phyloP scores from a whole-genome alignment of 2,329 filamentous ascomycete genomes.

The Didymella glomerata region DNA sequence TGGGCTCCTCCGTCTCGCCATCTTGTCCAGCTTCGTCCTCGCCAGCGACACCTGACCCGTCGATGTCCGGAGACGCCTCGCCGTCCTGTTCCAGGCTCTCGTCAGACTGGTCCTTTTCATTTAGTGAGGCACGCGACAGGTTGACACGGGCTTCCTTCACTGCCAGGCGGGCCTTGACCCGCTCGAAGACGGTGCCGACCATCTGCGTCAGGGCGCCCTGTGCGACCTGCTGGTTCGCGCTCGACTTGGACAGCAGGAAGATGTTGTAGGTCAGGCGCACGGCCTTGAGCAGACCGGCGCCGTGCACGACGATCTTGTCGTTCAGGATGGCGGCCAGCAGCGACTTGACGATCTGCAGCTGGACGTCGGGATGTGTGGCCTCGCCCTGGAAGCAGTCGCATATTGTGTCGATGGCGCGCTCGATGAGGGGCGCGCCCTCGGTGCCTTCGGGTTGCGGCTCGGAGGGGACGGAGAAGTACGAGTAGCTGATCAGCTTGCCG shows the following conservation, averaged over 20 bases:
- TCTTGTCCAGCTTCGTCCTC: conserved; percentile 54
- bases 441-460: conserved; percentile 50
- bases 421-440: conserved; percentile 78
- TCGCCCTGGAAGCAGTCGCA: conserved; percentile 99
- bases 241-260: conserved; percentile 92
- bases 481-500: conserved; percentile 98
- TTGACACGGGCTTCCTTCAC: conserved; percentile 82
- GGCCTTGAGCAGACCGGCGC: conserved; percentile 92
- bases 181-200: conserved; percentile 97
- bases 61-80: conserved; percentile 35
- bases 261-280: conserved; percentile 99
- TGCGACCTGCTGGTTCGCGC: conserved; percentile 93
- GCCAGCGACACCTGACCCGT: conserved; percentile 42
- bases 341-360: conserved; percentile 98
- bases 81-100: conserved; percentile 42
- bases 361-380: conserved; percentile 87
- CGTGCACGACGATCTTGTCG: conserved; percentile 98
- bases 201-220: conserved; percentile 98
- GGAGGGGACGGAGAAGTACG: conserved; percentile 84
- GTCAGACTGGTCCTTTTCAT: conserved; percentile 46
- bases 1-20: conserved; percentile 49
- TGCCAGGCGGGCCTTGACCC: conserved; percentile 85
- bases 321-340: conserved; percentile 93
- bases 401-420: conserved; percentile 97
- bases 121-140: conserved; percentile 56